Evolutionary conservation across 805 yeast species (phyloP), one percentile per base, ranked within the genome.

Genomic region (Lachancea waltii): DNA sequence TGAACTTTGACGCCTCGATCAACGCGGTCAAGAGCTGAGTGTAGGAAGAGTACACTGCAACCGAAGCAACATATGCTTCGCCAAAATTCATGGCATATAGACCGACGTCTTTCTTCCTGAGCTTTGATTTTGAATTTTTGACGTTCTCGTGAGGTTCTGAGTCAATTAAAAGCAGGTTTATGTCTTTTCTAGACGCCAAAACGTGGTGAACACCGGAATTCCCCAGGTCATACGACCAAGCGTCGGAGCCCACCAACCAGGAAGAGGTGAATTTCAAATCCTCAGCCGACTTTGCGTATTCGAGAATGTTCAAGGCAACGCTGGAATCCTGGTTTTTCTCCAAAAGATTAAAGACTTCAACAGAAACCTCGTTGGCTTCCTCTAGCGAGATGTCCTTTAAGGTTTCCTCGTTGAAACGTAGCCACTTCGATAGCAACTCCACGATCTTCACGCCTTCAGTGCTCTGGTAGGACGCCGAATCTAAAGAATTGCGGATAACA

Each of bases 181-280:
- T 65, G 56, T 86, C 84, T 57, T 77, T 72, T 32, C 80, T 80
- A 0, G 89, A 78, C 19, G 87, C 64, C 31, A 90, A 67, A 3
- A 86, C 80, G 50, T 81, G 81, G 60, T 90, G 97, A 36, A 90
- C 80, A 58, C 97, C 95, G 5, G 95, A 82, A 45, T 83, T 69
- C 30, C 97, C 97, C 50, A 85, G 67, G 64, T 90, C 97, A 57
- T 81, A 87, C 15, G 95, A 75, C 97, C 97, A 90, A 22, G 92
- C 77, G 60, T 90, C 97, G 14, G 96, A 86, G 22, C 97, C 96
- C 40, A 90, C 69, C 43, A 90, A 69, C 97, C 97, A 90, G 37
- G 74, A 68, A 9, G 82, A 68, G 35, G 68, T 67, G 39, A 69
- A 58, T 20, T 52, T 47, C 48, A 84, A 74, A 41, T 60, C 64